phyloP scores from a whole-genome alignment of 306 rosid species.

The Corylus avellana region DNA sequence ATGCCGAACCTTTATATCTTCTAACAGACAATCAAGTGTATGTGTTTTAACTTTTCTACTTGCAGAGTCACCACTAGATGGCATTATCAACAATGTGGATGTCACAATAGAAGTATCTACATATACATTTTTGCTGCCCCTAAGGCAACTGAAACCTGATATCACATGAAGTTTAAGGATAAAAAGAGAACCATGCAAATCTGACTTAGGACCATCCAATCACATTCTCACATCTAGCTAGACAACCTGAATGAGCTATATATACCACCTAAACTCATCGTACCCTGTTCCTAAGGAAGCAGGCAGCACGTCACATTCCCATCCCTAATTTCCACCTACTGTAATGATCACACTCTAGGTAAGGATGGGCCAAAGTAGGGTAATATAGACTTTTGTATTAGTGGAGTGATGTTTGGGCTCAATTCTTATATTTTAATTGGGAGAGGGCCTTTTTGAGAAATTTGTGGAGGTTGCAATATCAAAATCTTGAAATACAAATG shows the following conservation, averaged over 20 bases:
- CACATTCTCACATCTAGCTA: neutral
- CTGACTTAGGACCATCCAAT: neutral
- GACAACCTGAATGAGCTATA: neutral
- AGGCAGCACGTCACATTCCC: neutral
- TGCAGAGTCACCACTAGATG: neutral
- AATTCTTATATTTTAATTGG: neutral
- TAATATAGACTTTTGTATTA: neutral
- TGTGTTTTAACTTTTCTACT: neutral
- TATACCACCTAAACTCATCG: neutral
- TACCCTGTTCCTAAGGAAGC: neutral
- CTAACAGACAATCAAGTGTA: neutral
- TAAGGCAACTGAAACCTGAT: neutral
- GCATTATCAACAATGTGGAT: neutral
- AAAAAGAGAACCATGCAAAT: neutral
- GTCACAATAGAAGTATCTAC: neutral
- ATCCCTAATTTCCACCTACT: neutral
- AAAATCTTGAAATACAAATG: neutral
- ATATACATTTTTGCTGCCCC: neutral
- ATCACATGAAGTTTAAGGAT: neutral
- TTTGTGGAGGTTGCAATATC: neutral
- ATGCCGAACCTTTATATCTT: neutral
- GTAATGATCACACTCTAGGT: neutral
- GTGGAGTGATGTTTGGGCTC: neutral
- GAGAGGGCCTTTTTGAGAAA: neutral
- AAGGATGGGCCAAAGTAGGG: neutral